phyloP scores from a whole-genome alignment of 495 filamentous ascomycete species.

The Neurospora sp. region DNA sequence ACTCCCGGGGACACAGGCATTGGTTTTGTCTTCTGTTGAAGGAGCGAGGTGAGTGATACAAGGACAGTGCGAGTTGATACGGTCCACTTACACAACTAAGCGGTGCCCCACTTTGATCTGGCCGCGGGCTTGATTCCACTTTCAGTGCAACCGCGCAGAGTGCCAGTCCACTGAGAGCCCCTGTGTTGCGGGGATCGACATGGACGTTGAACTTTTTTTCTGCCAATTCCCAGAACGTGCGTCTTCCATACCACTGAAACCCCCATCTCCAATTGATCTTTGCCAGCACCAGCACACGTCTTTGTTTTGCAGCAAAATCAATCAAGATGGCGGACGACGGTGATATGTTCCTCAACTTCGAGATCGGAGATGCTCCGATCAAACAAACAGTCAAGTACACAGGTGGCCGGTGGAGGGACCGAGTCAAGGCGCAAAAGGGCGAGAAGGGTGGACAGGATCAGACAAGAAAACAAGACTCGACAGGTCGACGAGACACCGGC shows the following conservation, averaged over 20 bases:
- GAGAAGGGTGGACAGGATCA: constrained; percentile 30
- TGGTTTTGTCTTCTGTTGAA: neutral
- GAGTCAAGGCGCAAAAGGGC: constrained; percentile 67
- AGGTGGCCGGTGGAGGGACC: constrained; percentile 86
- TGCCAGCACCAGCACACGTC: neutral
- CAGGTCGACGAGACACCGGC: constrained; percentile 7
- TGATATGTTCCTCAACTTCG: constrained; percentile 79
- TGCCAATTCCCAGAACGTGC: constrained; percentile 4
- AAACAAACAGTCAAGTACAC: constrained; percentile 62
- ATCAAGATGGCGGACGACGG: constrained; percentile 81
- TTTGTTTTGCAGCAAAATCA: neutral
- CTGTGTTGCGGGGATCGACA: constrained; percentile 1
- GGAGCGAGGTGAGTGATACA: neutral
- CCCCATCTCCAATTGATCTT: neutral
- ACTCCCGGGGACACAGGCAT: neutral
- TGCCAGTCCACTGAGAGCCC: neutral
- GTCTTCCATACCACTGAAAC: neutral
- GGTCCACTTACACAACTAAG: neutral
- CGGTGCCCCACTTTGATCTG: neutral
- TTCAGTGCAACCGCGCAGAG: neutral
- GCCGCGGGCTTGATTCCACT: neutral
- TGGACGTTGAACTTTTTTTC: constrained; percentile 17
- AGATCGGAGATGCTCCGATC: constrained; percentile 49
- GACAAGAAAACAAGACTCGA: neutral
- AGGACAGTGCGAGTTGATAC: neutral